Base-by-base conservation (phyloP, 2,329 filamentous ascomycete genomes). In the Cercospora sojina region DNA sequence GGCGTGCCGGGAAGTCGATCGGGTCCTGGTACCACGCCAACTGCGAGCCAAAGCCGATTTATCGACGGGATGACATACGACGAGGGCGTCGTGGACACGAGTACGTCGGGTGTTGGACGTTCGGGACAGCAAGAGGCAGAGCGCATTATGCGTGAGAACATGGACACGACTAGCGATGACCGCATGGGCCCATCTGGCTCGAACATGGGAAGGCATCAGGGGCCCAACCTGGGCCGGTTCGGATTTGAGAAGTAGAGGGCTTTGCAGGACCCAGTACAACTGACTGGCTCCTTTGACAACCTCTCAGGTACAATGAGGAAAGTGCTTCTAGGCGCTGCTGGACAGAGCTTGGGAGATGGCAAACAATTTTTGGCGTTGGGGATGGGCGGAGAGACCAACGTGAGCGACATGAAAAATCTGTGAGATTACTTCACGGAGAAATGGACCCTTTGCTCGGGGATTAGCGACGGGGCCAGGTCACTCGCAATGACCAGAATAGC, bases 131-230 rank as follows among this genome's bases (percentile, higher is more conserved):
- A 91, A 69, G 82, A 87, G 16, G 87, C 89, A 5, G 89, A 91
- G 78, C 82, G 86, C 66, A 88, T 90, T 65, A 78, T 91, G 67
- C 84, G 85, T 65, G 86, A 89, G 72, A 83, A 84, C 29, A 70
- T 89, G 65, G 85, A 86, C 64, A 81, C 73, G 7, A 76, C 75
- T 20, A 72, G 72, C 32, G 72, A 72, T 31, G 76, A 77, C 62
- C 74, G 75, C 27, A 77, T 76, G 69, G 60, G 60, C 23, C 13
- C 60, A 6, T 56, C 49, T 25, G 60, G 60, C 32, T 63, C 60
- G 49, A 63, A 63, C n/a, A 55, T 63, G 60, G 51, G 60, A 51
- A 69, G 69, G 18, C 70, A 82, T 27, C 83, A 86, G 47, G 55
- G 67, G 75, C 10, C 77, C 23, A 82, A 82, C 10, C 72, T 88